phyloP scores from a whole-genome alignment of 495 filamentous ascomycete species.

The Venustampulla echinocandica region DNA sequence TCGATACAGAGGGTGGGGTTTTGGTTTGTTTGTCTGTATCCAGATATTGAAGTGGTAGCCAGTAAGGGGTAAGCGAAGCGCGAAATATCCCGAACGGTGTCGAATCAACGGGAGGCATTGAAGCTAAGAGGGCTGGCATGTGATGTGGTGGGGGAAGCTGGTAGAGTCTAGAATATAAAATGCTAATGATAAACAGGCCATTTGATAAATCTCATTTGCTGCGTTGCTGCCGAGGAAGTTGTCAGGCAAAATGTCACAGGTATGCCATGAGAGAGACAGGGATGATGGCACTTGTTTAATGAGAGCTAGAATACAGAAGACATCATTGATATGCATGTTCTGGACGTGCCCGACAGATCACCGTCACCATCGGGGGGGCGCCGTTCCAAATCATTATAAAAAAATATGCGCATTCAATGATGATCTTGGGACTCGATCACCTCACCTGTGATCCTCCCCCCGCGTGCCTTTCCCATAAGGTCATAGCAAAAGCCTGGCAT shows the following conservation, averaged over 20 bases:
- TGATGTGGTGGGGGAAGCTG: not conserved
- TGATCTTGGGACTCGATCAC: conserved; percentile 19
- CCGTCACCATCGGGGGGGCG: conserved; percentile 14
- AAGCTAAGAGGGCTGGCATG: not conserved
- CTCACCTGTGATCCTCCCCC: conserved; percentile 15
- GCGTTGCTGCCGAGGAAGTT: not conserved
- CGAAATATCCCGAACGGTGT: too few relatives aligned
- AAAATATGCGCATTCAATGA: conserved; percentile 19
- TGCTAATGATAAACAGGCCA: not conserved
- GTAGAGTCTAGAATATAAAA: not conserved
- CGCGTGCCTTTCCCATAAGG: conserved; percentile 13
- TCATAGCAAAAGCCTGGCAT: conserved; percentile 15
- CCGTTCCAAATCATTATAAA: conserved; percentile 13
- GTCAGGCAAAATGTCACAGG: too few relatives aligned
- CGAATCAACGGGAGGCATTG: too few relatives aligned
- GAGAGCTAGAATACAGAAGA: conserved; percentile 24
- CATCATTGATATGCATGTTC: conserved; percentile 15
- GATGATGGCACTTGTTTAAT: conserved; percentile 15
- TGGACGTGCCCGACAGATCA: conserved; percentile 13
- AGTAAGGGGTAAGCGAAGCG: too few relatives aligned
- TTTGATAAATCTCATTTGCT: not conserved
- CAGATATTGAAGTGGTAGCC: too few relatives aligned
- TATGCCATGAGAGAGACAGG: not conserved
- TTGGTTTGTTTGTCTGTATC: too few relatives aligned
- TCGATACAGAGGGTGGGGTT: too few relatives aligned